Evolutionary conservation across 192 early-diverging fungal species (phyloP), one percentile per base, ranked within the genome.

Genomic region (Coemansia sp.): DNA sequence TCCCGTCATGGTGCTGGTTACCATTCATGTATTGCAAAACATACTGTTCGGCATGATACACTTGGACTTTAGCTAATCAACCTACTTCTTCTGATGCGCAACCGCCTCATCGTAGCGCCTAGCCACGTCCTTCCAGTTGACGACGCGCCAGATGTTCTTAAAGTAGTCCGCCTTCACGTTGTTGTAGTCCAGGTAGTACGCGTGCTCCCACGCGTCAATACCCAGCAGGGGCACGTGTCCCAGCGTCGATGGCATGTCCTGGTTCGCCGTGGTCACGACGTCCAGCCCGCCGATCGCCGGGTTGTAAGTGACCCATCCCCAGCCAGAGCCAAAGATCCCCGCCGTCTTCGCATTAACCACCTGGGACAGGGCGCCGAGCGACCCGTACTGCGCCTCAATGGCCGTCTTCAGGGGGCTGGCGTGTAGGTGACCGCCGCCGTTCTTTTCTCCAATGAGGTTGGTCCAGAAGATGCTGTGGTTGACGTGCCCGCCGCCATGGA

Each of bases 101-200:
- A 72, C 66, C 4, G 78, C 91, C 56, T 88, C 89, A 65, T 88
- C 88, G 75, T 89, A 94, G 64, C 95, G 88, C 64, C 88, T 88
- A 53, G 88, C 85, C 35, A 98, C 95, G 63, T 92, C 91, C 87
- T 95, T 93, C 96, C 96, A 98, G 92, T 98, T 98, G 72, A 98
- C 83, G 0, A 98, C 92, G 25, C 89, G 88, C 94, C 94, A 98
- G 61, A 96, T 89, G 35, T 92, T 90, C 86, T 94, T 93, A 58
- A 98, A 82, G 77, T 98, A 98, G 57, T 95, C 93, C n/a, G 93
- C 92, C 68, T 94, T 92, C 43, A 91, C 96, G 79, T 98, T 96
- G 85, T 95, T 95, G 88, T 96, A 96, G 79, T 98, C 92, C 57
- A 98, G 82, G 72, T 98, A 98, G 83, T 95, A 98, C 18, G 96